phyloP scores from a whole-genome alignment of 2,329 filamentous ascomycete genomes.

The Septoria petroselini region DNA sequence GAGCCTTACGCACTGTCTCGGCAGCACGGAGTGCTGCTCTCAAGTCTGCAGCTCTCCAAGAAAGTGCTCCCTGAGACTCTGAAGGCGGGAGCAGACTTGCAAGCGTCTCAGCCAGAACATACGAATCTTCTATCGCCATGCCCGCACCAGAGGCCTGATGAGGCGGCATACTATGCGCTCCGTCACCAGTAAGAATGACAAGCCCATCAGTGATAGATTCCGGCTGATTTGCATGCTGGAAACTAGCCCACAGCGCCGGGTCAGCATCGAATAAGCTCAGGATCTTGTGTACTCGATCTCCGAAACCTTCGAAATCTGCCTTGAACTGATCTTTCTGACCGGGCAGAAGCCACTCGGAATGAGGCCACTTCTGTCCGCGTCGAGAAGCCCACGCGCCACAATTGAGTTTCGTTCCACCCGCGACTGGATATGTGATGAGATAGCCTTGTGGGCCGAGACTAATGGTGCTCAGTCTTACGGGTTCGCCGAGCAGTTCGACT shows the following conservation, averaged over 20 bases:
- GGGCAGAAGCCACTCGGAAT: constrained; percentile 41
- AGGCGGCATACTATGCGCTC: constrained; percentile 63
- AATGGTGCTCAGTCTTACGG: constrained; percentile 27
- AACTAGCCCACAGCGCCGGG: constrained; percentile 49
- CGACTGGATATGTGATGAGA: constrained; percentile 60
- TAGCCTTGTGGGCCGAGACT: constrained; percentile 55
- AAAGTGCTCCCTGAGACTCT: not conserved
- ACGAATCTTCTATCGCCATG: constrained; percentile 56
- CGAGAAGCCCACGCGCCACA: constrained; percentile 45
- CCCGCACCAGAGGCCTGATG: constrained; percentile 61
- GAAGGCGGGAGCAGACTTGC: not conserved
- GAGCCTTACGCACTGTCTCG: constrained; percentile 22
- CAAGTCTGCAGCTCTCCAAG: not conserved
- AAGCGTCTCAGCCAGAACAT: constrained; percentile 37
- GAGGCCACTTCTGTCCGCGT: constrained; percentile 42
- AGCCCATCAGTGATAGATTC: constrained; percentile 40
- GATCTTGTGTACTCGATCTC: constrained; percentile 40
- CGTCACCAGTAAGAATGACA: constrained; percentile 63
- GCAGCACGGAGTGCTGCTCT: constrained; percentile 26
- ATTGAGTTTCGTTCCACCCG: constrained; percentile 57
- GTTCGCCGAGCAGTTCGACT: constrained; percentile 31
- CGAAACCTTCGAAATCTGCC: constrained; percentile 45
- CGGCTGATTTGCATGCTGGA: constrained; percentile 41
- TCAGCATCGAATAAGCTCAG: constrained; percentile 41
- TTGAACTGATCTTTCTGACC: constrained; percentile 44